Conservation (phyloP, 805 yeast genomes). For the Wickerhamomyces alni region DNA sequence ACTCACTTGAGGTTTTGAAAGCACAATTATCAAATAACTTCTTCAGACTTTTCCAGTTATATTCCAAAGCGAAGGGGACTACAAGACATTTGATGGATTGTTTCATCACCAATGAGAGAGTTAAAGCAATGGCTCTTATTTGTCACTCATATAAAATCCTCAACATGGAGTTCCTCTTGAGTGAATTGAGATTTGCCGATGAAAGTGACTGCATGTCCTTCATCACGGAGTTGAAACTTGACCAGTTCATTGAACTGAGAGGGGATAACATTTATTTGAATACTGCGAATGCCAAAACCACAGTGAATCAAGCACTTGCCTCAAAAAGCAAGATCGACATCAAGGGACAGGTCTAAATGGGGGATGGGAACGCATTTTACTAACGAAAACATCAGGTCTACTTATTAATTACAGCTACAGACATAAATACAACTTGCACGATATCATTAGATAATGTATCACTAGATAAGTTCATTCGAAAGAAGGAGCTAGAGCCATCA, state of each 20-base stretch:
- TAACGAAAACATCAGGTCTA: too few species aligned
- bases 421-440: too few species aligned
- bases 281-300: conserved; percentile 28
- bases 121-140: conserved; percentile 49
- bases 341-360: conserved; percentile 70
- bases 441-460: too few species aligned
- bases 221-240: conserved; percentile 34
- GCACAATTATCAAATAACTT: conserved; percentile 40
- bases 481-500: conserved; percentile 69
- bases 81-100: conserved; percentile 43
- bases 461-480: conserved; percentile 30
- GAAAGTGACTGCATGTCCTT: conserved; percentile 36
- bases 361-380: background rate
- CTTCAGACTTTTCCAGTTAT: conserved; percentile 42
- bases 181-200: conserved; percentile 35
- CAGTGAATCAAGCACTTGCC: conserved; percentile 31
- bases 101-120: conserved; percentile 52
- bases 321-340: conserved; percentile 65
- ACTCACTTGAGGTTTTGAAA: conserved; percentile 26
- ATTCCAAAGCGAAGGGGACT: conserved; percentile 33
- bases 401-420: too few species aligned
- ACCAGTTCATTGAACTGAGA: conserved; percentile 25
- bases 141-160: conserved; percentile 51
- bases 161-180: conserved; percentile 29
- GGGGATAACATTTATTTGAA: conserved; percentile 29